A percentile compares a stretch with the other conserved stretches of the same genome.
phyloP scores from a whole-genome alignment of 352 stramenopile genomes.

The Globisporangium paddicum region DNA sequence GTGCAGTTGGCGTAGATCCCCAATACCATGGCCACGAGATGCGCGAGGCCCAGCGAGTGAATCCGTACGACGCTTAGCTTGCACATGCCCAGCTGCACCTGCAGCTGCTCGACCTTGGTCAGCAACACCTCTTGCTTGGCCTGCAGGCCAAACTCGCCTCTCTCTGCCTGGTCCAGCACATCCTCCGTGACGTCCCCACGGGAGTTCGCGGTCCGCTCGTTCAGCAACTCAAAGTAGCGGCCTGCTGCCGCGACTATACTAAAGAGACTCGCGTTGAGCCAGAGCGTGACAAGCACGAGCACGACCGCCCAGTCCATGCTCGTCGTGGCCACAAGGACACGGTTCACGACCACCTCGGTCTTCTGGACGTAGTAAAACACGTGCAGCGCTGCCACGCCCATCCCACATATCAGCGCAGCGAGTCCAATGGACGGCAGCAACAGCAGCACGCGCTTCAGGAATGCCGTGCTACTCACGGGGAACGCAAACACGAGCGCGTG shows the following conservation, averaged over 20 bases:
- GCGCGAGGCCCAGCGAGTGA: slow-evolving; percentile 34
- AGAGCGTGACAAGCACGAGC: slow-evolving; percentile 32
- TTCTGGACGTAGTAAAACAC: slow-evolving; percentile 60
- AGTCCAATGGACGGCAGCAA: slow-evolving; percentile 34
- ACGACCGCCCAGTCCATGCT: slow-evolving; percentile 37
- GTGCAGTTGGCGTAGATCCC: slow-evolving; percentile 34
- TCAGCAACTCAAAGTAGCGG: slow-evolving; percentile 30
- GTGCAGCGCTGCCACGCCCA: slow-evolving; percentile 35
- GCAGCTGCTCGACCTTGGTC: slow-evolving; percentile 49
- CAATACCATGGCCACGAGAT: slow-evolving; percentile 32
- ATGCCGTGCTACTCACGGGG: slow-evolving; percentile 34
- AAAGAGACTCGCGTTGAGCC: slow-evolving; percentile 40
- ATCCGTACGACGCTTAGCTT: slow-evolving; percentile 53
- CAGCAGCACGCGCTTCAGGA: slow-evolving; percentile 34
- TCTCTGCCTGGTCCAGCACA: slow-evolving; percentile 49
- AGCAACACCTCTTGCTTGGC: slow-evolving; percentile 52
- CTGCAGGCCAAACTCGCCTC: slow-evolving; percentile 63
- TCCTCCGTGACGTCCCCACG: slow-evolving; percentile 39
- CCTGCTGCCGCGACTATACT: slow-evolving; percentile 26
- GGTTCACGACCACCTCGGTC: slow-evolving; percentile 22
- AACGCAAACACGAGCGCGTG: slow-evolving; percentile 54
- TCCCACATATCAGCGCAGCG: slow-evolving; percentile 35
- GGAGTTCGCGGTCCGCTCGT: slow-evolving; percentile 28
- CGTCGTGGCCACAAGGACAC: slow-evolving; percentile 22
- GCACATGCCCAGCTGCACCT: slow-evolving; percentile 48